These are phyloP conservation scores for Gynandropsis gynandra DNA, from an alignment of 345 rosid species.

Conservation along the genomic window DNA sequence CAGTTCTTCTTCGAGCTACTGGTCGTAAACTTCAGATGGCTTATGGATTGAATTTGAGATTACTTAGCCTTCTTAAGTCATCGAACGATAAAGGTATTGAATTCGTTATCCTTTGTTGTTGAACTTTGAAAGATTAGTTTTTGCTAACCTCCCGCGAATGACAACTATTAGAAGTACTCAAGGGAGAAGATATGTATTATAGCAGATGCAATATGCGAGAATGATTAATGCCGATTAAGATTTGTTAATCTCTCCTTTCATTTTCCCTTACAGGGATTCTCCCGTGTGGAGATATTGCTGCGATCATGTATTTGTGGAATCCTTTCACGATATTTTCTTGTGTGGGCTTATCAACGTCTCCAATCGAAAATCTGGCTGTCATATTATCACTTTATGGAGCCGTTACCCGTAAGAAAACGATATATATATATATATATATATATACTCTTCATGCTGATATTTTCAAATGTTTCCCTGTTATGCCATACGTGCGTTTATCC, in stretches of 20 bases:
- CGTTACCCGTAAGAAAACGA: constrained; percentile 50
- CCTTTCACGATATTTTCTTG: constrained; percentile 82
- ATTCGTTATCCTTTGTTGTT: background rate
- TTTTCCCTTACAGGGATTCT: constrained; percentile 36
- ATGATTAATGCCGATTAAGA: constrained; percentile 3
- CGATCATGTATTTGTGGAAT: constrained; percentile 79
- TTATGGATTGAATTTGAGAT: constrained; percentile 42
- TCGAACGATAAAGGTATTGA: constrained; percentile 44
- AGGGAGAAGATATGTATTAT: no score
- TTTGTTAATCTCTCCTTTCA: constrained; percentile 13
- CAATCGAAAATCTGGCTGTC: constrained; percentile 64
- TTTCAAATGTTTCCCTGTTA: background rate
- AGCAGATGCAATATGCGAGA: no score
- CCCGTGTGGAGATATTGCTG: constrained; percentile 75
- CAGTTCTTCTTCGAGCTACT: constrained; percentile 65
- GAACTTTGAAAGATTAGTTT: background rate
- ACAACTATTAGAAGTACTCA: no score
- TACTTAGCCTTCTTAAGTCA: constrained; percentile 35
- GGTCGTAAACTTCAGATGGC: constrained; percentile 55
- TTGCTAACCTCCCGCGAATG: background rate
- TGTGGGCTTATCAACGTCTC: constrained; percentile 85
- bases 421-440: no score
- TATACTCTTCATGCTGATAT: constrained; percentile 7
- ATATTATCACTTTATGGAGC: constrained; percentile 71
- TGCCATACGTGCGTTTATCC: constrained; percentile 2